A percentile compares a stretch with the other conserved stretches of the same genome.
These are phyloP conservation scores for Pichia inconspicua DNA, from an alignment of 1,139 yeast species.

Conservation along the genomic window DNA sequence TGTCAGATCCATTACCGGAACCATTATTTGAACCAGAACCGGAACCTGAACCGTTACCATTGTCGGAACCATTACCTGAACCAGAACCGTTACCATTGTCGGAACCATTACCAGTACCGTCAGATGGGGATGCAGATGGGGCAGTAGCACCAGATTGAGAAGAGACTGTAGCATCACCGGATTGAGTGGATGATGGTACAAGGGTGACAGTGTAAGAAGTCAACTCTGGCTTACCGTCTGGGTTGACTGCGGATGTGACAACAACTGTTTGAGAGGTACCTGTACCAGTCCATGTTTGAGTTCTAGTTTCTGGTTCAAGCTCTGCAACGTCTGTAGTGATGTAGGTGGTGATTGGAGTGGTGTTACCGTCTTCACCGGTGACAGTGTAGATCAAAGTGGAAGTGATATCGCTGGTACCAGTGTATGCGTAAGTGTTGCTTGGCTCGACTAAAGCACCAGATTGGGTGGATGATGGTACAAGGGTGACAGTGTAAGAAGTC, in stretches of 20 bases:
- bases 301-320: neutral
- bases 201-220: neutral
- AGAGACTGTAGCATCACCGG: neutral
- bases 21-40: too few relatives aligned
- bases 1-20: too few relatives aligned
- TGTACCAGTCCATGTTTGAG: neutral
- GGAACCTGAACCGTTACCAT: too few relatives aligned
- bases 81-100: too few relatives aligned
- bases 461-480: neutral
- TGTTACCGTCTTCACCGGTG: neutral
- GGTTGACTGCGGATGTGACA: neutral
- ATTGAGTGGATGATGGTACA: neutral
- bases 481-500: neutral
- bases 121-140: too few relatives aligned
- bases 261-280: neutral
- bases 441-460: too few relatives aligned
- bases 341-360: neutral
- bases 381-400: too few relatives aligned
- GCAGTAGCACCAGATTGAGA: too few relatives aligned
- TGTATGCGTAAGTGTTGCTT: too few relatives aligned
- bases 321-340: neutral
- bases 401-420: too few relatives aligned
- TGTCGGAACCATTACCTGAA: too few relatives aligned
- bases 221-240: neutral
- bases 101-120: too few relatives aligned